A percentile compares a stretch with the other conserved stretches of the same genome.
phyloP scores from a whole-genome alignment of 306 rosid genomes.

The Oxytropis ochrocephala region DNA sequence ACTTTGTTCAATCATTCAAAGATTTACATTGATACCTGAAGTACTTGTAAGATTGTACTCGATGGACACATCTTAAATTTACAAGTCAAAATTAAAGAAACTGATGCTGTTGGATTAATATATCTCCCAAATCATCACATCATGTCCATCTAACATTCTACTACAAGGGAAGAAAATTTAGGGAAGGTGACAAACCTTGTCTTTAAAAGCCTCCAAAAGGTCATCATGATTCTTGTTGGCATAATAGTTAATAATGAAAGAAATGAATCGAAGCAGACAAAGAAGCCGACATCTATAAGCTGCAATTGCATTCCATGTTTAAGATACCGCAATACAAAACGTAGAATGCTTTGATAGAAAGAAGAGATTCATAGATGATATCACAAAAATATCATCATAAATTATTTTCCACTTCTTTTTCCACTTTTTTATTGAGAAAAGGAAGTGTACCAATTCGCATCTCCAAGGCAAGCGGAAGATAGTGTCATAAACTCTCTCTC shows the following conservation, averaged over 20 bases:
- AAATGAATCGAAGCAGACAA: constrained; percentile 95
- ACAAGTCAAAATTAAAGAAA: constrained; percentile 14
- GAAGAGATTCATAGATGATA: constrained; percentile 13
- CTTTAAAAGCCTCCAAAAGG: constrained; percentile 69
- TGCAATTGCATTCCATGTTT: constrained; percentile 46
- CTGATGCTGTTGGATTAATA: background rate
- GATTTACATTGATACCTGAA: background rate
- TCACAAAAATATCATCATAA: constrained; percentile 16
- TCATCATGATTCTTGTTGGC: constrained; percentile 78
- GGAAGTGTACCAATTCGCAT: constrained; percentile 85
- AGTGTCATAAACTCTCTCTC: constrained; percentile 92
- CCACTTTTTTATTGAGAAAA: constrained; percentile 3
- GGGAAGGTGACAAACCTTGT: constrained; percentile 58
- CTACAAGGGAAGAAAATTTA: constrained; percentile 4
- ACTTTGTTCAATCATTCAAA: background rate
- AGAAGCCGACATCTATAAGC: constrained; percentile 97
- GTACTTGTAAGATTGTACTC: background rate
- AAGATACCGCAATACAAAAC: constrained; percentile 24
- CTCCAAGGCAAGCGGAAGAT: constrained; percentile 99
- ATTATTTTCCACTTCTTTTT: background rate
- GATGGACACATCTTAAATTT: constrained; percentile 9
- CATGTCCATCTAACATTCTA: constrained; percentile 14
- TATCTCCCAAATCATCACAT: constrained; percentile 17
- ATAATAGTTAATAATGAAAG: constrained; percentile 87
- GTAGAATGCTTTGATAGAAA: constrained; percentile 12